These are phyloP conservation scores for Westerdykella ornata DNA, from an alignment of 2,329 filamentous ascomycete genomes.

Conservation along the genomic window DNA sequence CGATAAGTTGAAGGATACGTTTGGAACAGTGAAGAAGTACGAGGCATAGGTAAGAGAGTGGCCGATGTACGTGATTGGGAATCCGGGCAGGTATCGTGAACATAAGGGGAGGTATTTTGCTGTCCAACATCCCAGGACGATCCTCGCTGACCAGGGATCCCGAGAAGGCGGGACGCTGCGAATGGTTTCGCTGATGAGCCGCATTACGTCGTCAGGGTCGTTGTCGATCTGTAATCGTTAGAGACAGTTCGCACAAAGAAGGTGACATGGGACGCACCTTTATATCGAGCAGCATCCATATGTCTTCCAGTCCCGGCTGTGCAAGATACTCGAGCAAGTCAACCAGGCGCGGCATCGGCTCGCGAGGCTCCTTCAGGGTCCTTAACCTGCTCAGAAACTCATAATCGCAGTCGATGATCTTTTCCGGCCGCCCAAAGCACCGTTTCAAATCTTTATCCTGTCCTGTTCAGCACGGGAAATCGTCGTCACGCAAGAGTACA, in stretches of 20 bases:
- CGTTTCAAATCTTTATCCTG: slow-evolving; percentile 70
- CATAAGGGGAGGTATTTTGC: slow-evolving; percentile 62
- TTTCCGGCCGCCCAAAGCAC: slow-evolving; percentile 70
- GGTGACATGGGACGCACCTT: slow-evolving; percentile 52
- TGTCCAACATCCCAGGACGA: slow-evolving; percentile 80
- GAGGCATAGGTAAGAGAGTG: slow-evolving; percentile 61
- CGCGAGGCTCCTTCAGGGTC: slow-evolving; percentile 60
- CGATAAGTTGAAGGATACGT: slow-evolving; percentile 72
- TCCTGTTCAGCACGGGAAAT: slow-evolving; percentile 5
- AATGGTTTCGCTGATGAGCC: slow-evolving; percentile 59
- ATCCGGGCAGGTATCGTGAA: slow-evolving; percentile 55
- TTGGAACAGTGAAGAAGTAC: slow-evolving; percentile 60
- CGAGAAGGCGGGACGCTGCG: slow-evolving; percentile 42
- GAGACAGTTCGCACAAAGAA: neutral
- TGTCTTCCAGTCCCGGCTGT: slow-evolving; percentile 55
- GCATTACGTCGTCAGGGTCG: slow-evolving; percentile 62
- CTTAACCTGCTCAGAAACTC: slow-evolving; percentile 60
- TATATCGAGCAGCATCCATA: slow-evolving; percentile 84
- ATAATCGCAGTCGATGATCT: slow-evolving; percentile 72
- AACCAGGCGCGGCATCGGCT: slow-evolving; percentile 64
- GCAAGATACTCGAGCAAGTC: slow-evolving; percentile 70
- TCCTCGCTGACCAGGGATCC: slow-evolving; percentile 62
- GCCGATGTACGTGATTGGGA: slow-evolving; percentile 61
- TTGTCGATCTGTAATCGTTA: slow-evolving; percentile 55
- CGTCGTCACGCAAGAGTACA: neutral